A percentile compares a stretch with the other conserved stretches of the same genome.
Conservation (phyloP, 257 asterid genomes). For the Handroanthus guayacan region DNA sequence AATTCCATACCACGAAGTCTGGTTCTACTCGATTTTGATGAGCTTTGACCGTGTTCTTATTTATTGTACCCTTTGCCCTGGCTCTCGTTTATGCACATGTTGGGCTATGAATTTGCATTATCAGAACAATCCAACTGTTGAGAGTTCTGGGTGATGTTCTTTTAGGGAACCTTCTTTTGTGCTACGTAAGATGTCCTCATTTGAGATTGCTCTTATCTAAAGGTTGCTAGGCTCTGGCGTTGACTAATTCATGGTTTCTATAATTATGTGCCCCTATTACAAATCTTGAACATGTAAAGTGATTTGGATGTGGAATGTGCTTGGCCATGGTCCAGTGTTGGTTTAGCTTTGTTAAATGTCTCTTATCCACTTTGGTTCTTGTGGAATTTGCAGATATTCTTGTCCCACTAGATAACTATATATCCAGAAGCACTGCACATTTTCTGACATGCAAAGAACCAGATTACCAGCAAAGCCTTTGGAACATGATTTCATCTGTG, state of each 20-base stretch:
- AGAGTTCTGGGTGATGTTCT: neutral
- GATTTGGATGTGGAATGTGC: neutral
- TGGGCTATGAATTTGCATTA: neutral
- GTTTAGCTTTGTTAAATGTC: constrained; percentile 21
- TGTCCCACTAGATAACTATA: constrained; percentile 94
- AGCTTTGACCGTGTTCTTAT: neutral
- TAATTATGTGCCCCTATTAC: neutral
- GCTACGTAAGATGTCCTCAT: constrained; percentile 3
- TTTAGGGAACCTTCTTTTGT: neutral
- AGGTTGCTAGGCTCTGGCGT: neutral
- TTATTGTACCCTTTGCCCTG: neutral
- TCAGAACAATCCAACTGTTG: neutral
- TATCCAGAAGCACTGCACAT: constrained; percentile 91
- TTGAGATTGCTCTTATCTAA: constrained; percentile 5
- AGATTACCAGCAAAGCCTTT: constrained; percentile 97
- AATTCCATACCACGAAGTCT: neutral
- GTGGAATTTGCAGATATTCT: constrained; percentile 68
- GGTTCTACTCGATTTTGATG: neutral
- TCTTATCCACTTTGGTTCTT: constrained; percentile 27
- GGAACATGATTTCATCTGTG: constrained; percentile 93
- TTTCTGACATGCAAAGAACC: constrained; percentile 95
- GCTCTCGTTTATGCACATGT: neutral
- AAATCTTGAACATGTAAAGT: neutral
- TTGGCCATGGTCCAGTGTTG: neutral
- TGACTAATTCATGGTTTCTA: constrained; percentile 10